Evolutionary conservation across 805 yeast species (phyloP).

Genomic region (Kazachstania viticola): DNA sequence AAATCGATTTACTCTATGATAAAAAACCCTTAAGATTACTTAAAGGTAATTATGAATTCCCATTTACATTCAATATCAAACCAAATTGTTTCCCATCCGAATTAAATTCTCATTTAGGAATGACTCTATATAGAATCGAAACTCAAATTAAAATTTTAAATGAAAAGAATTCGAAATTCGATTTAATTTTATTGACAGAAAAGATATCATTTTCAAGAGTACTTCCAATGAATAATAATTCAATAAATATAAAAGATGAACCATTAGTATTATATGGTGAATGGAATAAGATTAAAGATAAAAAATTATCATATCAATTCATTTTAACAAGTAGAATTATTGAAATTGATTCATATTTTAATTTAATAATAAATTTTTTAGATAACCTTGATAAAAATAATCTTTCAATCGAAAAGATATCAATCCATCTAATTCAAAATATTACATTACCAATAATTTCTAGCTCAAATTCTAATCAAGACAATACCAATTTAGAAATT

Average conservation of each 20-base stretch:
- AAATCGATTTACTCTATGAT: conserved; percentile 1
- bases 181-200: background rate
- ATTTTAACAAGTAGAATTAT: background rate
- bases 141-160: conserved; percentile 1
- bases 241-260: background rate
- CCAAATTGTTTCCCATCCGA: conserved; percentile 6
- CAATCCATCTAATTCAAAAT: background rate
- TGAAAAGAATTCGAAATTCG: background rate
- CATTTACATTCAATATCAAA: conserved; percentile 8
- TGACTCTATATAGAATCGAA: conserved; percentile 9
- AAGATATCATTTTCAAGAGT: background rate
- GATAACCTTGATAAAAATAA: too few relatives aligned
- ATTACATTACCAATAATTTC: background rate
- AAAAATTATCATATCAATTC: background rate
- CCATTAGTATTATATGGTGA: background rate
- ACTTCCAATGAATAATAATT: background rate
- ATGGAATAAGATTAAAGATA: background rate
- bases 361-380: too few relatives aligned
- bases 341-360: background rate
- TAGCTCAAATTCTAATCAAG: background rate
- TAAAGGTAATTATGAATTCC: conserved; percentile 8
- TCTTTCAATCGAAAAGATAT: too few relatives aligned
- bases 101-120: conserved; percentile 6
- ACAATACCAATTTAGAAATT: background rate
- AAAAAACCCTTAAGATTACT: background rate